Base-by-base conservation (phyloP, 805 yeast genomes). In the Clavispora phyllophila region DNA sequence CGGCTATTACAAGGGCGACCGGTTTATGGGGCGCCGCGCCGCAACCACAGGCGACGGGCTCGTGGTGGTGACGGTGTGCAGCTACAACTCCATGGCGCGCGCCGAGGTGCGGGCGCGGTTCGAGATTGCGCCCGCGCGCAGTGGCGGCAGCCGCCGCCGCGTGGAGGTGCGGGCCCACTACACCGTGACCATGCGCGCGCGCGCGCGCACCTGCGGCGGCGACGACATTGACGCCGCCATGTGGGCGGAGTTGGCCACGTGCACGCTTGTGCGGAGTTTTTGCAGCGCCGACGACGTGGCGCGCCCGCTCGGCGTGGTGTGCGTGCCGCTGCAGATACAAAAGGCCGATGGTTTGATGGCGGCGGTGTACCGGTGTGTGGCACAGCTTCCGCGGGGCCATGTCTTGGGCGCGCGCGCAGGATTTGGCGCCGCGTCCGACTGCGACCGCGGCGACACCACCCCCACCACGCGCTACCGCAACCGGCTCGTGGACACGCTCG, bases 41-140 rank as follows among this genome's bases (percentile, higher is more conserved):
- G 27, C 56, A 59, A 25, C 54, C 56, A 14, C 56, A n/a, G n/a
- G n/a, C n/a, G n/a, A n/a, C n/a, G n/a, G n/a, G 43, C 48, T 63
- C 53, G 46, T 75, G 36, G 58, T 59, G 38, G 75, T 75, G 18
- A 81, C 87, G 0, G 80, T 72, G 49, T 83, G 88, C 60, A 63
- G 81, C 13, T 87, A 81, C 66, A 90, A 93, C 61, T 73, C 83
- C 15, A 87, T 93, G 55, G 68, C 80, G 29, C 75, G 74, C 42
- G 75, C 83, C 5, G 99, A 91, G 60, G 65, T 90, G 31, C 71
- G 96, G 79, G 88, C 52, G 60, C 80, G 55, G 74, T 78, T 57
- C 45, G 65, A 75, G 15, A 56, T 75, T 5, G 51, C 44, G 38
- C 26, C 29, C n/a, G n/a, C 9, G 48, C 49, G 12, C 8, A 28